These are phyloP conservation scores for Backusella circina DNA, from an alignment of 192 early-diverging fungal species.

Conservation along the genomic window DNA sequence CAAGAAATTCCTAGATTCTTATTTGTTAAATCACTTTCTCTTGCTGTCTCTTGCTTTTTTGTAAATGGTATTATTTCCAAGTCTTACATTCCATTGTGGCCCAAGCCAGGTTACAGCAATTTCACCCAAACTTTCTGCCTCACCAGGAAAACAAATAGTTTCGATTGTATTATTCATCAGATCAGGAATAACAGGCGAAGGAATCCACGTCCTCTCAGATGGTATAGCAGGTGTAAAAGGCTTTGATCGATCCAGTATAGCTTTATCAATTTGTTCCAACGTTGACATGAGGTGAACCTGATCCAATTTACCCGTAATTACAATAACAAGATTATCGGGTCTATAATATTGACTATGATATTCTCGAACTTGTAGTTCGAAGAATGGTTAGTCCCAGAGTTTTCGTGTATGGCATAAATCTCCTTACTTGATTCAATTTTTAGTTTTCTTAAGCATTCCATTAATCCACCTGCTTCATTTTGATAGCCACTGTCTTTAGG, in stretches of 20 bases:
- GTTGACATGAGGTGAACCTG: conserved; percentile 39
- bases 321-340: conserved; percentile 55
- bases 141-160: conserved; percentile 49
- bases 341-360: conserved; percentile 55
- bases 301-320: conserved; percentile 48
- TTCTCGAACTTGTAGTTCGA: not conserved
- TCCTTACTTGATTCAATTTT: conserved; percentile 49
- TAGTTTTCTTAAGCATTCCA: conserved; percentile 46
- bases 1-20: conserved; percentile 12
- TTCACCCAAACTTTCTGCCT: conserved; percentile 54
- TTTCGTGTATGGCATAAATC: not conserved
- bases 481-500: conserved; percentile 53
- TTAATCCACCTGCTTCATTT: conserved; percentile 53
- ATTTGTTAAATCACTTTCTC: not conserved
- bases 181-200: conserved; percentile 36
- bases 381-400: not conserved
- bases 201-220: conserved; percentile 48
- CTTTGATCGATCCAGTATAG: conserved; percentile 36
- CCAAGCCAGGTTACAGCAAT: conserved; percentile 50
- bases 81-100: conserved; percentile 42
- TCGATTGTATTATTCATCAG: conserved; percentile 35
- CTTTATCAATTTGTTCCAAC: conserved; percentile 43
- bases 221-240: conserved; percentile 19
- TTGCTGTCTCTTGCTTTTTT: not conserved
- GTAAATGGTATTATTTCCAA: not conserved